Base-by-base conservation (phyloP, 1,284 basidiomycete species). In the Erythrobasidium hasegawianum region DNA sequence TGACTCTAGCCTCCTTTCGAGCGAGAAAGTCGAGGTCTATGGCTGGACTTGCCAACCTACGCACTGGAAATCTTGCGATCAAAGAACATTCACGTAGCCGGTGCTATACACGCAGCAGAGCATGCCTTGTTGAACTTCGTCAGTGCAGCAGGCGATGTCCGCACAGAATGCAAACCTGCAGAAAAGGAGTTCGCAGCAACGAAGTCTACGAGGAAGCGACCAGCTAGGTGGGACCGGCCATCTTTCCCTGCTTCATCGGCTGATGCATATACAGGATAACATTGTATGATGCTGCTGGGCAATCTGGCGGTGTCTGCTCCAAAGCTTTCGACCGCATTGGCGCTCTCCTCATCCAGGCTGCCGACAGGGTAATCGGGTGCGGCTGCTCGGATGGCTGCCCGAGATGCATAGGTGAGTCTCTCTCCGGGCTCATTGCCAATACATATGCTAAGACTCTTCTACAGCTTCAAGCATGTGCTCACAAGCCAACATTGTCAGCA, bases 291-390 rank as follows among this genome's bases (percentile, higher is more conserved):
- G 78, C 81, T 41, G 81, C 84, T 4, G 87, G 87, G 0, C 85
- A 85, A 72, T 84, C 83, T 29, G 86, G 85, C 20, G 87, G 89
- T 0, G 80, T 89, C 5, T 85, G 87, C 43, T 83, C 84, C 1
- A 90, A 87, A 73, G 89, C 87, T 1, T 94, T 93, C 72, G 90
- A 92, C 73, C 86, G 90, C 71, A 83, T 85, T 14, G 83, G 84
- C 59, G 81, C 84, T 20, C 79, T 90, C 27, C 77, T 93, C 13
- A 78, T 78, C 11, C 83, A 85, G 64, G 88, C 91, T 0, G 81
- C 83, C 26, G 79, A 83, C 38, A 79, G 80, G 4, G 81, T 92
- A n/a, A 84, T 86, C 70, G 75, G 77, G 2, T 95, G 92, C 75
- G 69, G 77, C 1, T 94, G 91, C 72, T 73, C 79, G 1, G 81